Percentiles rank a stretch among this genome's conserved stretches.
Conservation (phyloP, 2,329 filamentous ascomycete species). For the Ophiocordyceps sinensis region DNA sequence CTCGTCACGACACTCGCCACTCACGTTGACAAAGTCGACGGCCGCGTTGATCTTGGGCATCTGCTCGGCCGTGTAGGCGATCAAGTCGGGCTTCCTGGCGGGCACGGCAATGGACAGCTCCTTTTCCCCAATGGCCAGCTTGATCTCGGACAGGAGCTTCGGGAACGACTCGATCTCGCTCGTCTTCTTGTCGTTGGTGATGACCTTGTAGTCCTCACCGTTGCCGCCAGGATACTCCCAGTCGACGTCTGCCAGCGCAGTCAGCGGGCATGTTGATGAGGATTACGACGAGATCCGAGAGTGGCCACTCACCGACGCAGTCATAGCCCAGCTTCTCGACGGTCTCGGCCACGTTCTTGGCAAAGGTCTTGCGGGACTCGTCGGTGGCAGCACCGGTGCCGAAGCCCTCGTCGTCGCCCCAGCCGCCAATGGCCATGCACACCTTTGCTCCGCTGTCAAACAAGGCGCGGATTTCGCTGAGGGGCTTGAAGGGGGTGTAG, state of each 20-base stretch:
- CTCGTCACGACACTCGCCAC: background rate
- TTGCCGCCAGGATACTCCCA: conserved; percentile 53
- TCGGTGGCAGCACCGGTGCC: conserved; percentile 31
- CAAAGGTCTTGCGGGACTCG: conserved; percentile 33
- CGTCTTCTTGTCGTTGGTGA: conserved; percentile 42
- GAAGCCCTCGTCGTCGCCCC: conserved; percentile 48
- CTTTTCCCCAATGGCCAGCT: conserved; percentile 42
- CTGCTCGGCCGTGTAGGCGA: conserved; percentile 45
- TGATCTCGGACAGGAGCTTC: conserved; percentile 42
- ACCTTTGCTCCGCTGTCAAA: conserved; percentile 41
- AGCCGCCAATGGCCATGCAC: conserved; percentile 51
- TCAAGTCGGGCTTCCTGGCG: conserved; percentile 47
- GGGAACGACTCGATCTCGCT: conserved; percentile 49
- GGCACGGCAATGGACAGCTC: conserved; percentile 55
- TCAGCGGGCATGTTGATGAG: background rate
- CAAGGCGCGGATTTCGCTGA: conserved; percentile 33
- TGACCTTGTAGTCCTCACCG: conserved; percentile 50
- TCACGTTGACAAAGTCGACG: conserved; percentile 49
- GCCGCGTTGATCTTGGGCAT: conserved; percentile 42
- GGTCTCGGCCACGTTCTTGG: conserved; percentile 40
- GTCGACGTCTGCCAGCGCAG: conserved; percentile 39
- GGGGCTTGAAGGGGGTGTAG: conserved; percentile 38
- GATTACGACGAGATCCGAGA: background rate
- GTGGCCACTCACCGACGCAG: conserved; percentile 33
- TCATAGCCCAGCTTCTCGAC: conserved; percentile 42